Conservation (phyloP, 805 yeast genomes). For the Brettanomyces naardenensis region DNA sequence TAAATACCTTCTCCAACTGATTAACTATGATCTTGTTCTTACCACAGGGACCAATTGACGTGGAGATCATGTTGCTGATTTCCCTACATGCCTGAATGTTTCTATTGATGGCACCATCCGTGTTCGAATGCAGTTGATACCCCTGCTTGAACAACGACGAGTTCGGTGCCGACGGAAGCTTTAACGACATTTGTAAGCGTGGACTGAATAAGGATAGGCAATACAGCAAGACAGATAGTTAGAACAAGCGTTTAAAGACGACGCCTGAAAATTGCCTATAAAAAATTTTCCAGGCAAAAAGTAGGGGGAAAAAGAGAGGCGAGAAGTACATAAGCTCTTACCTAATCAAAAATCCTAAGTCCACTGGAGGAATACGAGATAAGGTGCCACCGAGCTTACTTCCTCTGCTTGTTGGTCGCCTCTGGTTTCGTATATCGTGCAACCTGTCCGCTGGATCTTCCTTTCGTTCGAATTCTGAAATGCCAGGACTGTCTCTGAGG, state of each 20-base stretch:
- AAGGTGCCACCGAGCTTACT: no score
- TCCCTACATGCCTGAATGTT: constrained; percentile 94
- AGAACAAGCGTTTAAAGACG: no score
- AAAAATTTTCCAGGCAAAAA: background rate
- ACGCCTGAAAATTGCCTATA: background rate
- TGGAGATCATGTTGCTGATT: constrained; percentile 81
- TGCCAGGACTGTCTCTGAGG: constrained; percentile 13
- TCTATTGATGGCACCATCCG: constrained; percentile 90
- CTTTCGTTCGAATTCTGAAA: no score
- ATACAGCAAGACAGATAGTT: no score
- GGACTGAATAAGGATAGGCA: no score
- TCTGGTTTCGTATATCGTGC: no score
- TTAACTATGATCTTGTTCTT: constrained; percentile 93
- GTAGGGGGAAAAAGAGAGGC: no score
- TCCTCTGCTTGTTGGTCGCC: no score
- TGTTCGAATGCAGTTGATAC: constrained; percentile 74
- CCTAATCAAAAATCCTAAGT: background rate
- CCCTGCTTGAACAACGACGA: constrained; percentile 95
- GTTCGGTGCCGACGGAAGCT: constrained; percentile 87
- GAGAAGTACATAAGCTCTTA: background rate
- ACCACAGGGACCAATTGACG: constrained; percentile 97
- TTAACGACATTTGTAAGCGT: constrained; percentile 85
- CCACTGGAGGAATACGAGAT: no score
- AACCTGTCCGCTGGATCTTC: no score
- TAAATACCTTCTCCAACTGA: constrained; percentile 73